These are phyloP conservation scores for Gillenia trifoliata DNA, from an alignment of 306 rosid species.

Conservation along the genomic window DNA sequence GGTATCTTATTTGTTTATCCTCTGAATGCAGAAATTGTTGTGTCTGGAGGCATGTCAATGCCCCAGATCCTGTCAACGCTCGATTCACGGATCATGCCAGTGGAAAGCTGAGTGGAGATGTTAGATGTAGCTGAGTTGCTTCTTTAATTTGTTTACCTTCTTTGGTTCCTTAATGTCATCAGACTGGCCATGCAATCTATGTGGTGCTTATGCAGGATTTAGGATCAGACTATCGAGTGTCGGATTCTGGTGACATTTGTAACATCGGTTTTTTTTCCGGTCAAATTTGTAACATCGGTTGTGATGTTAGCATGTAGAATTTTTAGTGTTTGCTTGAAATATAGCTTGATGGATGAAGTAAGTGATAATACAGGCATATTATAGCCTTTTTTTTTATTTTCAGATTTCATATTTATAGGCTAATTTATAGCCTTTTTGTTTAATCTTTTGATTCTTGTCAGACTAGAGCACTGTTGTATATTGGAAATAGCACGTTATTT, in stretches of 20 bases:
- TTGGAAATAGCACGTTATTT: background rate
- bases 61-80: constrained; percentile 68
- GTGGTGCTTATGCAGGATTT: constrained; percentile 19
- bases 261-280: constrained; percentile 34
- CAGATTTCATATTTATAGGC: background rate
- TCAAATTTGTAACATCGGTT: constrained; percentile 37
- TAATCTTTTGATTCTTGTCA: background rate
- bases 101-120: constrained; percentile 41
- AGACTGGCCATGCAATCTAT: constrained; percentile 24
- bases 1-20: constrained; percentile 11
- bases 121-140: constrained; percentile 21
- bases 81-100: constrained; percentile 44
- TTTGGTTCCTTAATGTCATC: constrained; percentile 29
- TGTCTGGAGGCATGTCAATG: constrained; percentile 97
- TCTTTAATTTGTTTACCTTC: constrained; percentile 6
- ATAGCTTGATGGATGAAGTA: constrained; percentile 33
- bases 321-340: constrained; percentile 37
- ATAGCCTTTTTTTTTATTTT: constrained; percentile 11
- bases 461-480: background rate
- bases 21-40: constrained; percentile 72
- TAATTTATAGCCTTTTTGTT: no score
- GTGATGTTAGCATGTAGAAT: constrained; percentile 43
- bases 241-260: constrained; percentile 38
- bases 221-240: constrained; percentile 15
- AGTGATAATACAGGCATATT: constrained; percentile 22